These are phyloP conservation scores for Penicillium sp. DNA, from an alignment of 2,329 filamentous ascomycete species.

Conservation along the genomic window DNA sequence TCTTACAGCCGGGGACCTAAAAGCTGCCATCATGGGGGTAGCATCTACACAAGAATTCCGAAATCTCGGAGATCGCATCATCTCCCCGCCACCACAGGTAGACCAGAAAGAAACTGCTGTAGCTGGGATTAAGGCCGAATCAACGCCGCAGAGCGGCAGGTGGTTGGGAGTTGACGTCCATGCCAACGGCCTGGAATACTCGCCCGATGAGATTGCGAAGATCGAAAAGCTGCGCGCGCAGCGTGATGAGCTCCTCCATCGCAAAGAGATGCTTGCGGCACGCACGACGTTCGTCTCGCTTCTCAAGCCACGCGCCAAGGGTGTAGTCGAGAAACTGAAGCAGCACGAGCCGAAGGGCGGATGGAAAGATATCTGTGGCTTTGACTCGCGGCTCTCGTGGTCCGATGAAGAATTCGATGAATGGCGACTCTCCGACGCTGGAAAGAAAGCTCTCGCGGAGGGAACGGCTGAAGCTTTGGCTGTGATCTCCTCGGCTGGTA, in stretches of 20 bases:
- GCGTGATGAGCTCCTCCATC: slow-evolving; percentile 37
- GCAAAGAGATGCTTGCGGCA: slow-evolving; percentile 43
- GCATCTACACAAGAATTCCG: slow-evolving; percentile 44
- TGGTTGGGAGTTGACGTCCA: slow-evolving; percentile 34
- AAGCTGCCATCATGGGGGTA: slow-evolving; percentile 40
- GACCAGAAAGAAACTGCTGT: slow-evolving; percentile 20
- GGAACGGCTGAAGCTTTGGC: slow-evolving; percentile 37
- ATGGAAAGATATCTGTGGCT: slow-evolving; percentile 52
- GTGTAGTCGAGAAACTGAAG: slow-evolving; percentile 46
- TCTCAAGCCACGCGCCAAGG: slow-evolving; percentile 44
- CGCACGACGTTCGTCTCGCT: slow-evolving; percentile 46
- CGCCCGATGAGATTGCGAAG: slow-evolving; percentile 39
- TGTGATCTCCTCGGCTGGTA: slow-evolving; percentile 23
- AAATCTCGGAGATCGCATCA: slow-evolving; percentile 41
- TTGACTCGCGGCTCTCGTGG: slow-evolving; percentile 49
- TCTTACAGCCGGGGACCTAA: slow-evolving; percentile 44
- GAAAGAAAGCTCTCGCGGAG: slow-evolving; percentile 42
- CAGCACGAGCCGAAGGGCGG: slow-evolving; percentile 47
- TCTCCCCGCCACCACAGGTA: slow-evolving; percentile 33
- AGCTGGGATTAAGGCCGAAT: slow-evolving; percentile 15
- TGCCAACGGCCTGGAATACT: slow-evolving; percentile 34
- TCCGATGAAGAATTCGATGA: slow-evolving; percentile 50
- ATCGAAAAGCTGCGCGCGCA: slow-evolving; percentile 40
- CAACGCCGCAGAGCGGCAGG: slow-evolving; percentile 19
- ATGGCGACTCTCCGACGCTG: slow-evolving; percentile 44